These are phyloP conservation scores for Posidonia oceanica DNA, from an alignment of 116 monocot species.

Conservation along the genomic window DNA sequence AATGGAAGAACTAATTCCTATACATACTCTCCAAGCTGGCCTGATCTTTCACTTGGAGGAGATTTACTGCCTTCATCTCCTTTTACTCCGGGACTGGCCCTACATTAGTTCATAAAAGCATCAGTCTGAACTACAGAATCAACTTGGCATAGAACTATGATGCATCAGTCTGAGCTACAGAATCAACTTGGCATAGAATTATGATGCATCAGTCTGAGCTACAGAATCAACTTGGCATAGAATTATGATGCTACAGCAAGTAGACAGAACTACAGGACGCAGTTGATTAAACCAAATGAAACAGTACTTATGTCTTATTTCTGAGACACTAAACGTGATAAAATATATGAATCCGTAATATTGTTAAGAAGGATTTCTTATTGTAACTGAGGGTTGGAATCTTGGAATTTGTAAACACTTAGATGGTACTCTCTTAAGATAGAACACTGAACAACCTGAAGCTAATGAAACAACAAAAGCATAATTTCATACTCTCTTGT, in stretches of 20 bases:
- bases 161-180: too few relatives aligned
- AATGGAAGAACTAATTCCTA: background rate
- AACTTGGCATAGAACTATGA: too few relatives aligned
- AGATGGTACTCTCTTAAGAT: too few relatives aligned
- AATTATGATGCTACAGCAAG: background rate
- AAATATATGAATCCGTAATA: too few relatives aligned
- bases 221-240: background rate
- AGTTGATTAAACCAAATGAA: too few relatives aligned
- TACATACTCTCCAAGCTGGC: background rate
- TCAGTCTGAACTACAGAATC: background rate
- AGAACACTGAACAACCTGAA: background rate
- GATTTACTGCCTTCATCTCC: constrained; percentile 5
- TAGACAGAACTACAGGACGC: too few relatives aligned
- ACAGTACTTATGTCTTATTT: too few relatives aligned
- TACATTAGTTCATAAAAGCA: background rate
- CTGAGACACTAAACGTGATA: too few relatives aligned
- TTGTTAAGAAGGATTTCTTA: too few relatives aligned
- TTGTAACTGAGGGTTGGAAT: too few relatives aligned
- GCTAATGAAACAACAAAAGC: background rate
- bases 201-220: too few relatives aligned
- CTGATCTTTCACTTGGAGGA: constrained; percentile 5
- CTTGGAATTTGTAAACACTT: too few relatives aligned
- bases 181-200: background rate
- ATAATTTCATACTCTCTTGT: constrained; percentile 6
- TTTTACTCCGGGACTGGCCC: background rate